Conservation (phyloP, 805 yeast genomes). For the Wickerhamomyces pijperi region DNA sequence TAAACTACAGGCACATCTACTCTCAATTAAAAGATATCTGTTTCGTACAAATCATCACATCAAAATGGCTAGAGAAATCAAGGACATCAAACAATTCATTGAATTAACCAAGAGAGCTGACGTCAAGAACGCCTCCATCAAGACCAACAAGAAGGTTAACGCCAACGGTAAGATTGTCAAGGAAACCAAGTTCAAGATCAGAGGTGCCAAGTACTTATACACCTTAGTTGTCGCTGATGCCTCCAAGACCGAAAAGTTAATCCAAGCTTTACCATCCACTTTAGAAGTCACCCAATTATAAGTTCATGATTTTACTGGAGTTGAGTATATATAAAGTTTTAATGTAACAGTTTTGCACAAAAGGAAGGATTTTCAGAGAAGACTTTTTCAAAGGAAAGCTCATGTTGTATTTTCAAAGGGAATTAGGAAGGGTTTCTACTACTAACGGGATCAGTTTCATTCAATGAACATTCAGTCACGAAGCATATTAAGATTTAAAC, state of each 20-base stretch:
- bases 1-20: background rate
- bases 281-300: conserved; percentile 52
- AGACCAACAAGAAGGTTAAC: conserved; percentile 79
- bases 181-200: conserved; percentile 98
- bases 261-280: conserved; percentile 95
- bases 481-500: no score
- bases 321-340: background rate
- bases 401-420: no score
- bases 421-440: no score
- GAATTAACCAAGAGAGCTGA: conserved; percentile 95
- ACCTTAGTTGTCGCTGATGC: conserved; percentile 92
- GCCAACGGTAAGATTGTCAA: conserved; percentile 74
- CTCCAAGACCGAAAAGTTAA: conserved; percentile 94
- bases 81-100: conserved; percentile 94
- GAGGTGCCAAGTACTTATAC: conserved; percentile 92
- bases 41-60: conserved; percentile 7
- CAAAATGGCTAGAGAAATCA: conserved; percentile 49
- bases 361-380: background rate
- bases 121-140: conserved; percentile 87
- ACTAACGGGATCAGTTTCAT: no score
- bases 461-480: no score
- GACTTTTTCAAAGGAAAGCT: no score
- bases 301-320: conserved; percentile 4
- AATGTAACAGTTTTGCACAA: background rate
- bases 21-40: background rate